These are phyloP conservation scores for Knoxdaviesia proteae DNA, from an alignment of 2,329 filamentous ascomycete genomes.

Conservation along the genomic window DNA sequence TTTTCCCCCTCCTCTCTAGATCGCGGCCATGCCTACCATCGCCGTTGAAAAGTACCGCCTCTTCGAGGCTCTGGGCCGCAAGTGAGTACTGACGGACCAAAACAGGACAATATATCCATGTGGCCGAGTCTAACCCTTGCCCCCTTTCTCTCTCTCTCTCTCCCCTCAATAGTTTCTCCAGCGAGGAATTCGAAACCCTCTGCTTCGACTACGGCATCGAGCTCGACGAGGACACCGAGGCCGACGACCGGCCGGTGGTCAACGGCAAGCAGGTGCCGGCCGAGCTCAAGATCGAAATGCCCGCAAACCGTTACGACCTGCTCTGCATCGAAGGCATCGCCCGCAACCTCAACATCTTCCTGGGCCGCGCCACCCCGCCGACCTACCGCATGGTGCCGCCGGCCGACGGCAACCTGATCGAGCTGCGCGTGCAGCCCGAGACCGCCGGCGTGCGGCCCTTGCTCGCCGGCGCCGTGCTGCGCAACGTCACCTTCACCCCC, in stretches of 20 bases:
- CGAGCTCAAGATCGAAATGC: slow-evolving; percentile 94
- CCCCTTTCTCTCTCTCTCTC: slow-evolving; percentile 4
- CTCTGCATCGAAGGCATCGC: slow-evolving; percentile 94
- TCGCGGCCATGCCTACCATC: slow-evolving; percentile 70
- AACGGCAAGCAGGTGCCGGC: slow-evolving; percentile 69
- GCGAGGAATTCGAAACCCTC: slow-evolving; percentile 85
- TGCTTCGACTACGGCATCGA: slow-evolving; percentile 99
- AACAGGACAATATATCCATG: slow-evolving; percentile 1
- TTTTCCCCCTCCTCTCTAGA: not conserved
- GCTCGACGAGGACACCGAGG: slow-evolving; percentile 83
- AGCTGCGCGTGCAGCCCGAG: slow-evolving; percentile 56
- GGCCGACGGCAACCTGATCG: slow-evolving; percentile 51
- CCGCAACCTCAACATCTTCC: slow-evolving; percentile 89
- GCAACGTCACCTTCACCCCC: slow-evolving; percentile 80
- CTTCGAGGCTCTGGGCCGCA: slow-evolving; percentile 75
- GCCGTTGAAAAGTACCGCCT: slow-evolving; percentile 89
- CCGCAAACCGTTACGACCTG: slow-evolving; percentile 86
- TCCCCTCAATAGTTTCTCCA: slow-evolving; percentile 45
- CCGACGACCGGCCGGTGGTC: slow-evolving; percentile 50
- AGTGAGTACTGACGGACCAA: slow-evolving; percentile 28
- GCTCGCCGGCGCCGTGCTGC: slow-evolving; percentile 72
- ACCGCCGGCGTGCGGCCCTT: slow-evolving; percentile 69
- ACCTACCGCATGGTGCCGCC: slow-evolving; percentile 61
- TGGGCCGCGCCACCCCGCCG: slow-evolving; percentile 52
- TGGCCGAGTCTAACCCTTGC: slow-evolving; percentile 7